Conservation (phyloP, 441 rosid species). For the Bruguiera hainesii region DNA sequence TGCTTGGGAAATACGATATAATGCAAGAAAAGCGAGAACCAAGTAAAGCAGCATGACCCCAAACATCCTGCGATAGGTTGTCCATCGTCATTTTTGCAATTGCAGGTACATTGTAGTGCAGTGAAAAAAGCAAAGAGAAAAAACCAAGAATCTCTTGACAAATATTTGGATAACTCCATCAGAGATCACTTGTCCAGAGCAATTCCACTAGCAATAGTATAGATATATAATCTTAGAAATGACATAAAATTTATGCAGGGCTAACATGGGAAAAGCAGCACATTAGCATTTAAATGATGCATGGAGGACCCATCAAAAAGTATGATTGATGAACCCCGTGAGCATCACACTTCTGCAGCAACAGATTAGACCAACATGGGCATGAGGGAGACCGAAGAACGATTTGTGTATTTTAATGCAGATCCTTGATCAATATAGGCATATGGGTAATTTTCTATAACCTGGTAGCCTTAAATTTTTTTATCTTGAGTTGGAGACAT, state of each 20-base stretch:
- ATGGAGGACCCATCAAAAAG: slow-evolving; percentile 29
- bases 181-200: slow-evolving; percentile 17
- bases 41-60: background rate
- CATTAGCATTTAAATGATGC: slow-evolving; percentile 18
- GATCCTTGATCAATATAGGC: background rate
- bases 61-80: background rate
- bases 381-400: background rate
- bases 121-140: background rate
- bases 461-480: background rate
- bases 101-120: slow-evolving; percentile 7
- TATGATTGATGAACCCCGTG: background rate
- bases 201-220: slow-evolving; percentile 21
- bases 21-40: slow-evolving; percentile 11
- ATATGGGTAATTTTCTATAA: slow-evolving; percentile 15
- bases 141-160: background rate
- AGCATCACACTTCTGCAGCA: too few species aligned
- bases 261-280: slow-evolving; percentile 15
- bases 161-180: background rate
- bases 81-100: background rate
- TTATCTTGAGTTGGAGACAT: slow-evolving; percentile 39
- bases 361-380: slow-evolving; percentile 12
- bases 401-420: slow-evolving; percentile 31
- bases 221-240: slow-evolving; percentile 10
- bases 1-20: background rate
- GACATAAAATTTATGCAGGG: background rate